phyloP scores from a whole-genome alignment of 192 early-diverging fungal species.

The Funneliformis mosseae region DNA sequence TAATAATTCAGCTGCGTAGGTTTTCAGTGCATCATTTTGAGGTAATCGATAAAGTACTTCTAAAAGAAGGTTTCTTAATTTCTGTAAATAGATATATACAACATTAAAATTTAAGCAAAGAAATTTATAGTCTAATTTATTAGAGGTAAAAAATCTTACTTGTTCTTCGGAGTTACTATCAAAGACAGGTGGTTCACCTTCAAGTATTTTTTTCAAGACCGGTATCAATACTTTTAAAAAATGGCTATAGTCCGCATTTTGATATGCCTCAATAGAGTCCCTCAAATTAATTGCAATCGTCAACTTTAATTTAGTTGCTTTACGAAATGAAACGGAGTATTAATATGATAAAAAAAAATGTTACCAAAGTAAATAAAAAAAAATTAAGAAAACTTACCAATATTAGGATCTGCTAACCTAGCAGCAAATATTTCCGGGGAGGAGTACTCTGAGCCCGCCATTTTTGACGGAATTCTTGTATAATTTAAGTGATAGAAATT shows the following conservation, averaged over 20 bases:
- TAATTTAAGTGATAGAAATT: not conserved
- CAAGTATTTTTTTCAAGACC: constrained; percentile 75
- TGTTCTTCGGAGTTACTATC: constrained; percentile 75
- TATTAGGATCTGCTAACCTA: not conserved
- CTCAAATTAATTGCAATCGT: constrained; percentile 83
- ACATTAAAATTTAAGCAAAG: not conserved
- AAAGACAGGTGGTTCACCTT: constrained; percentile 73
- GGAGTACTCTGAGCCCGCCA: not conserved
- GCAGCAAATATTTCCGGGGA: not conserved
- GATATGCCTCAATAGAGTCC: constrained; percentile 90
- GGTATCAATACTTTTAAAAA: constrained; percentile 82
- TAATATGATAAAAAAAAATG: not conserved
- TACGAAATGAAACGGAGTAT: not conserved
- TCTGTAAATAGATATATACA: constrained; percentile 50
- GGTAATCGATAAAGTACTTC: constrained; percentile 95
- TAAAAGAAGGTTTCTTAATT: constrained; percentile 83
- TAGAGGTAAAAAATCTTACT: constrained; percentile 39
- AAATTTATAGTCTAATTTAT: not conserved
- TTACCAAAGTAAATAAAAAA: not conserved
- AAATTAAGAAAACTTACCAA: not conserved
- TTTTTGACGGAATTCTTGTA: not conserved
- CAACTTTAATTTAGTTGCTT: constrained; percentile 71
- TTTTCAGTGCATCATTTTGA: constrained; percentile 79
- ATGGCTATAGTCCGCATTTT: constrained; percentile 80
- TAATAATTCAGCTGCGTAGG: constrained; percentile 77